phyloP scores from a whole-genome alignment of 306 rosid species.

The Quercus wislizeni region DNA sequence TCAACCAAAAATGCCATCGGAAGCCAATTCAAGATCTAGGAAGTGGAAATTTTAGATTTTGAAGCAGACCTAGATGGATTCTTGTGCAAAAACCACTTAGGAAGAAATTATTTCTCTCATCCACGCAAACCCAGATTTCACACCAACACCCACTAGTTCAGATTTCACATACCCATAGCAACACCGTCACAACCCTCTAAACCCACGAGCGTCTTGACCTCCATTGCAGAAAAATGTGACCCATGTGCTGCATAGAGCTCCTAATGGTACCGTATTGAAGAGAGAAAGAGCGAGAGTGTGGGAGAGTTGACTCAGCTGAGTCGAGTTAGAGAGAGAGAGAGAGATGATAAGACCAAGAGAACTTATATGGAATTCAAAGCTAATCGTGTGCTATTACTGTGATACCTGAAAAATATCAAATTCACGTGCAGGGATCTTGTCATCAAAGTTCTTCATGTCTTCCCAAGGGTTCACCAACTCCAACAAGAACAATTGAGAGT shows the following conservation, averaged over 20 bases:
- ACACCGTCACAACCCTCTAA: no score
- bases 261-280: no score
- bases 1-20: background rate
- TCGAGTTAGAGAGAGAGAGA: no score
- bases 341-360: no score
- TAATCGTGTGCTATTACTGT: background rate
- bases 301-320: no score
- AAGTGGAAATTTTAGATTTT: background rate
- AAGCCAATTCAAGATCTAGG: background rate
- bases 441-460: conserved; percentile 87
- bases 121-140: no score
- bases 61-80: background rate
- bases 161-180: no score
- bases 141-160: no score
- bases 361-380: background rate
- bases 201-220: no score
- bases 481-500: conserved; percentile 78
- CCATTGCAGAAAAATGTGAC: no score
- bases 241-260: no score
- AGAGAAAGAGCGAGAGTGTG: no score
- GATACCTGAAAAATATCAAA: conserved; percentile 85
- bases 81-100: background rate
- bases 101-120: background rate
- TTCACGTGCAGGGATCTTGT: conserved; percentile 71
- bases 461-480: conserved; percentile 97